Base-by-base conservation (phyloP, 148 eudicot species). In the Fagopyrum tataricum region DNA sequence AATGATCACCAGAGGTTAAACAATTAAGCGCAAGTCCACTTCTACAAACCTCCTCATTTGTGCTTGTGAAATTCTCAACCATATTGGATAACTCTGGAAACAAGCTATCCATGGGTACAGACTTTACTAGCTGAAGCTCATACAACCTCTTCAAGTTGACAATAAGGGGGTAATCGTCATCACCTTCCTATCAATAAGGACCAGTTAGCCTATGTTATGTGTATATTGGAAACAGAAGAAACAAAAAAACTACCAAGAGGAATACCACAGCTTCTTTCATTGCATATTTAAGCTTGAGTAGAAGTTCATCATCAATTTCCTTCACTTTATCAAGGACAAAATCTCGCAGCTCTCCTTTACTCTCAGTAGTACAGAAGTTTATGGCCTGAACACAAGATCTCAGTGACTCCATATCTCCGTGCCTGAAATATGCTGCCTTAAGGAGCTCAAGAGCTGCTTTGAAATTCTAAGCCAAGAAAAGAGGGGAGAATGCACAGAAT, bases 121-220 rank as follows among this genome's bases (percentile, higher is more conserved):
- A 78, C 77, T 79, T 85, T 43, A 79, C 81, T 78, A 95, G 71
- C 72, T 95, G 99, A 73, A 91, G 91, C 86, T 95, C 99, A 61
- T 95, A 92, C 66, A 95, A 81, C 86, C 99, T 88, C 82, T 95
- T 95, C 80, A 88, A 81, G 81, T 86, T 95, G 71, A 91, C 99
- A 72, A 91, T 90, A 73, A 95, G 85, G 40, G 90, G 85, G 71
- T 95, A 95, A 71, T 91, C 97, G 79, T 92, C 99, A 70, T 83
- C 92, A 72, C 88, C 97, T 76, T 86, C 96, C 97, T 95, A 82
- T 73, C 78, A 15, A 44, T 13, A 21, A 44, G 72, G 42, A 59
- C 13, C 40, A 52, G 73, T 82, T 75, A 79, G 71, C 71, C 58
- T 59, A 5, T 59, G 66, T 61, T 67, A 67, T 46, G 39, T 76